These are phyloP conservation scores for Barbarea vulgaris DNA, from an alignment of 345 rosid genomes.

Conservation along the genomic window DNA sequence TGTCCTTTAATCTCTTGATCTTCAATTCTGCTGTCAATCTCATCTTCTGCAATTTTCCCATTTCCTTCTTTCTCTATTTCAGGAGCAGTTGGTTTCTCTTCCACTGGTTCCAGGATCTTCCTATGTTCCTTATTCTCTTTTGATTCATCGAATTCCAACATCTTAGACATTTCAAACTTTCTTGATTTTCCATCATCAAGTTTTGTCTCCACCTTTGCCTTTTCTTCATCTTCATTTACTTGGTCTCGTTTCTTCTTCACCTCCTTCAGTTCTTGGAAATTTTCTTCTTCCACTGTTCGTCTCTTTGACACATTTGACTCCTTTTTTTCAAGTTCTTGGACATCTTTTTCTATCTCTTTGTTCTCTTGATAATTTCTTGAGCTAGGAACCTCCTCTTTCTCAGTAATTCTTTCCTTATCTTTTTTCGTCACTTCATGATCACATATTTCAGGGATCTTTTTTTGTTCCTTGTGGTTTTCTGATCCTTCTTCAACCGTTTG, in stretches of 20 bases:
- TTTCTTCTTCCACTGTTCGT: conserved; percentile 16
- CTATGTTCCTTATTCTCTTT: background rate
- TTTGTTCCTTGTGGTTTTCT: conserved; percentile 13
- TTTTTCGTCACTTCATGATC: background rate
- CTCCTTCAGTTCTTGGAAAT: background rate
- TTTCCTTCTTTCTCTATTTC: background rate
- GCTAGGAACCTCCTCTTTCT: conserved; percentile 5
- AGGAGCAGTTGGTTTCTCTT: background rate
- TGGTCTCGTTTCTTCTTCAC: background rate
- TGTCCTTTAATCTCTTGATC: background rate
- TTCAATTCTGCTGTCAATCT: background rate
- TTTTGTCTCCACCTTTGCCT: background rate
- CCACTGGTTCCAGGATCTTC: background rate
- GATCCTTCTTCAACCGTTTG: background rate
- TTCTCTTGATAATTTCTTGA: background rate
- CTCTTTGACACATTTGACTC: conserved; percentile 9
- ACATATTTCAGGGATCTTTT: background rate
- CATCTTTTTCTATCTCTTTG: background rate
- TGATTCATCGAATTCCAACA: background rate
- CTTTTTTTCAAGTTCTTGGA: conserved; percentile 18
- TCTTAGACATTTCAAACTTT: background rate
- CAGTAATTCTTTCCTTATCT: background rate
- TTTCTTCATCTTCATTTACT: background rate
- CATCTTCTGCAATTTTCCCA: conserved; percentile 1
- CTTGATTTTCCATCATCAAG: background rate